Conservation (phyloP, 495 filamentous ascomycete genomes). For the Cercophora sp. region DNA sequence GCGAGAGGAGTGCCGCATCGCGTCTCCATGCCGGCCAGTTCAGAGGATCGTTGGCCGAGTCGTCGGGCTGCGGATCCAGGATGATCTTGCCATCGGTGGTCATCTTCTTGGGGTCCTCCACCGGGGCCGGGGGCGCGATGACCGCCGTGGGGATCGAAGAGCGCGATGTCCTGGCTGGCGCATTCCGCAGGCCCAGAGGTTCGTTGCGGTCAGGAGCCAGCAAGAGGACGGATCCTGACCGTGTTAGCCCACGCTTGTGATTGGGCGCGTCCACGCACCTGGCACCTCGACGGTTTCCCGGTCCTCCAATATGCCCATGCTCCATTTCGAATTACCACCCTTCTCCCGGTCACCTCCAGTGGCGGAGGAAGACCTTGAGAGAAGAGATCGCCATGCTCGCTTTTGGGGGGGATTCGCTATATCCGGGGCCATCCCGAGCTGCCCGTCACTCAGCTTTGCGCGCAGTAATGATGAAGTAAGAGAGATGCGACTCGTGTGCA, state of each 20-base stretch:
- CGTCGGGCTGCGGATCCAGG: conserved; percentile 87
- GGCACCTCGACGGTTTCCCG: conserved; percentile 84
- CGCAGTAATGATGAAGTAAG: too few relatives aligned
- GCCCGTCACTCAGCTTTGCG: too few relatives aligned
- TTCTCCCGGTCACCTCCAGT: conserved; percentile 10
- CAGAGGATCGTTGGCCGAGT: conserved; percentile 83
- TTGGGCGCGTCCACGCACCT: too few relatives aligned
- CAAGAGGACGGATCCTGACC: conserved; percentile 72
- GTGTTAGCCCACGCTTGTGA: too few relatives aligned
- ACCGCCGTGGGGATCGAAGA: conserved; percentile 68
- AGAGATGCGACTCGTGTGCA: too few relatives aligned
- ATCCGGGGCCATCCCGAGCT: conserved; percentile 14
- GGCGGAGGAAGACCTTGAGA: conserved; percentile 7
- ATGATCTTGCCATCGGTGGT: conserved; percentile 83
- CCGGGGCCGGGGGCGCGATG: conserved; percentile 24
- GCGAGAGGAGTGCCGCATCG: conserved; percentile 73
- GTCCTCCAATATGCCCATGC: conserved; percentile 81
- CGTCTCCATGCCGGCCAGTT: conserved; percentile 88
- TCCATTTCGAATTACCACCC: conserved; percentile 50
- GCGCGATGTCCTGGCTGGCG: conserved; percentile 67
- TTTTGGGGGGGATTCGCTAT: neutral
- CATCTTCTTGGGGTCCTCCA: conserved; percentile 58
- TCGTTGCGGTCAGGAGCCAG: conserved; percentile 73
- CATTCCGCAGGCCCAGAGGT: conserved; percentile 73
- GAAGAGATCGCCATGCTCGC: conserved; percentile 18